A percentile compares a stretch with the other conserved stretches of the same genome.
These are phyloP conservation scores for Stromatinia cepivora DNA, from an alignment of 2,329 filamentous ascomycete species.

Conservation along the genomic window DNA sequence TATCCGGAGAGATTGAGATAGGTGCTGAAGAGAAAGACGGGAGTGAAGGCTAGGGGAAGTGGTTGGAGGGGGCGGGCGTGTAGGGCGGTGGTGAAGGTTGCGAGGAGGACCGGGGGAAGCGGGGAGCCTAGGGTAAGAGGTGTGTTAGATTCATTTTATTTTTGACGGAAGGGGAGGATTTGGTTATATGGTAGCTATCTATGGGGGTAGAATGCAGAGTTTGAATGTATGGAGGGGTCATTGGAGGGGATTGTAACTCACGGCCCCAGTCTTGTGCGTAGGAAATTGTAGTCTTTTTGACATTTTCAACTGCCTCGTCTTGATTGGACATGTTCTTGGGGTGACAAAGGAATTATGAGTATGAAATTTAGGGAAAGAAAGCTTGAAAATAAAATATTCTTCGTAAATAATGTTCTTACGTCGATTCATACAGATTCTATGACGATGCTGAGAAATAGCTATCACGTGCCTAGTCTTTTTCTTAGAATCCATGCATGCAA, in stretches of 20 bases:
- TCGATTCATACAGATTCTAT: neutral
- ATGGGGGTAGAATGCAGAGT: neutral
- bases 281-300: constrained; percentile 46
- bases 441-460: neutral
- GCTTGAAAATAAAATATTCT: neutral
- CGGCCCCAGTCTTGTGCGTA: constrained; percentile 53
- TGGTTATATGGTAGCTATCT: neutral
- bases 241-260: constrained; percentile 40
- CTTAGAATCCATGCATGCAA: constrained; percentile 5
- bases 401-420: neutral
- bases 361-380: neutral
- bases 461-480: constrained; percentile 9
- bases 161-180: neutral
- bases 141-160: neutral
- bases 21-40: constrained; percentile 63
- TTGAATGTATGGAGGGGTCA: neutral
- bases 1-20: constrained; percentile 65
- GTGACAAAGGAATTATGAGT: neutral
- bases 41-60: constrained; percentile 67
- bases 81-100: constrained; percentile 65
- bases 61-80: constrained; percentile 65
- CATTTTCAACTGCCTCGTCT: constrained; percentile 33
- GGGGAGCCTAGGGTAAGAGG: constrained; percentile 50
- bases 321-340: constrained; percentile 31
- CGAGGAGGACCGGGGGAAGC: constrained; percentile 63